phyloP scores from a whole-genome alignment of 371 early-diverging fungal species.

The Mortierella sp. region DNA sequence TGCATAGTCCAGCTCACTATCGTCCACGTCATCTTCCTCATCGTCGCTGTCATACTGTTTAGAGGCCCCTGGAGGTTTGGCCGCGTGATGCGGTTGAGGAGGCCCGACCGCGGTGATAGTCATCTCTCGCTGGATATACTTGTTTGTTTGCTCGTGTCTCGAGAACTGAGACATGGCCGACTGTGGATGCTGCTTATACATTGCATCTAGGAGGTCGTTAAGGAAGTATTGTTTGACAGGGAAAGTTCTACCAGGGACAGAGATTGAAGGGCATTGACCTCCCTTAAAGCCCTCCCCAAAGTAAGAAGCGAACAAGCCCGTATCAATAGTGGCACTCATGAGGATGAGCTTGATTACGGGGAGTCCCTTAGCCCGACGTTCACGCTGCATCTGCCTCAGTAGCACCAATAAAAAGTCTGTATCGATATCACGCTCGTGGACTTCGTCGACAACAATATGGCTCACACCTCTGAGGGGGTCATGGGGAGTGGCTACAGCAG shows the following conservation, averaged over 20 bases:
- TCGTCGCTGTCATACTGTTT: constrained; percentile 49
- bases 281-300: constrained; percentile 64
- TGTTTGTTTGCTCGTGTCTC: constrained; percentile 46
- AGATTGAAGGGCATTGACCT: constrained; percentile 64
- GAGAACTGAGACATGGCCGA: constrained; percentile 35
- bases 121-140: constrained; percentile 59
- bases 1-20: constrained; percentile 45
- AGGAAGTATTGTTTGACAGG: constrained; percentile 73
- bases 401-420: constrained; percentile 75
- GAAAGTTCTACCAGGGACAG: constrained; percentile 76
- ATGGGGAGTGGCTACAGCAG: constrained; percentile 22
- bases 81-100: constrained; percentile 28
- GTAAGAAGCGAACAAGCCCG: constrained; percentile 66
- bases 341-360: constrained; percentile 64
- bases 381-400: constrained; percentile 58
- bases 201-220: constrained; percentile 70
- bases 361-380: constrained; percentile 55
- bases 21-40: constrained; percentile 58
- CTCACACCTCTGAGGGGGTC: constrained; percentile 64
- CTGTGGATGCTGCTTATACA: constrained; percentile 36
- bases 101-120: constrained; percentile 36
- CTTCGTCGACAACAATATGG: constrained; percentile 78
- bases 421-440: constrained; percentile 76
- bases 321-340: constrained; percentile 83
- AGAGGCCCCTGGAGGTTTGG: background rate